Evolutionary conservation across 352 stramenopile species (phyloP), one percentile per base, ranked within the genome.

Genomic region (Pythium utonaiense): DNA sequence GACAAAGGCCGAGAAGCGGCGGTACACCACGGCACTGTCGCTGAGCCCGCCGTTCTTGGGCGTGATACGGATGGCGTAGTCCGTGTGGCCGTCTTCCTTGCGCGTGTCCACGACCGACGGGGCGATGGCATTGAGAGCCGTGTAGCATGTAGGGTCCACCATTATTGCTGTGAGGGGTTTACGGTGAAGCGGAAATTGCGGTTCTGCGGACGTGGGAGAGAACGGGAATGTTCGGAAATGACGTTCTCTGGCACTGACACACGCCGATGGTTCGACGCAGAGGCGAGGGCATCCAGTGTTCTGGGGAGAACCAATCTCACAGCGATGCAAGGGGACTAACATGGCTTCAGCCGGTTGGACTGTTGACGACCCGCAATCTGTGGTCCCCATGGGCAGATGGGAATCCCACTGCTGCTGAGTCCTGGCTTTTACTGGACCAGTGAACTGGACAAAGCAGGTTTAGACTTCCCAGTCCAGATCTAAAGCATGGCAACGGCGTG

Each of bases 1-100:
- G 60, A 92, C 69, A 63, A 94, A 94, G 47, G 82, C 80, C 53
- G 84, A 94, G 76, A 90, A 94, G 60, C 84, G 84, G 47, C 84
- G 80, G 72, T 92, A 92, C 2, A 94, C 80, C 59, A 94, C 74
- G 62, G 78, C 77, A 17, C 70, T 67, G 30, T 83, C 73, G 59
- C 77, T 66, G 41, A 53, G 30, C 6, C 51, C 51, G 55, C 69
- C 83, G 31, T 72, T 66, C 55, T 84, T 74, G 42, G 78, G 75
- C 72, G 86, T 77, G 49, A 94, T 79, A 40, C 80, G 78, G 67
- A 94, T 86, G 52, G 80, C 82, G 57, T 94, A 94, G 71, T 94
- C 82, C n/a, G 84, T 94, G 78, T 92, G 82, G 44, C 80, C 67
- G 50, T 71, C 71, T 33, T 87, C 74, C 66, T 90, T 91, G 60